Conservation (phyloP, 1,284 basidiomycete genomes). For the Neolentinus lepideus region DNA sequence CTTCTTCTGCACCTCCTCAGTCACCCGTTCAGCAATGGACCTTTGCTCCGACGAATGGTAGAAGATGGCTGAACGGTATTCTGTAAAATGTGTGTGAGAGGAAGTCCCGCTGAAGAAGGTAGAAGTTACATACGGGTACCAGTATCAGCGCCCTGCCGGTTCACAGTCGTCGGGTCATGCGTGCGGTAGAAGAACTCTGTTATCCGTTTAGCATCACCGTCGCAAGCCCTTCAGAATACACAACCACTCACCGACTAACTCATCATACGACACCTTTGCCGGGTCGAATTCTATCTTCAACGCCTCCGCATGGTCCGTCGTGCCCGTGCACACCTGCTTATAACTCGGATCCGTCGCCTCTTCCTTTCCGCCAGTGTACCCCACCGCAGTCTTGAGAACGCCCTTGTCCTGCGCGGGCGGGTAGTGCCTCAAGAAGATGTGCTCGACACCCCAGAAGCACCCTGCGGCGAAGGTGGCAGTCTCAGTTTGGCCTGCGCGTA, state of each 20-base stretch:
- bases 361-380: conserved; percentile 74
- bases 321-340: conserved; percentile 71
- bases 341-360: conserved; percentile 60
- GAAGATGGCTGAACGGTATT: conserved; percentile 95
- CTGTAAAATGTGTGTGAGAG: conserved; percentile 27
- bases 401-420: conserved; percentile 60
- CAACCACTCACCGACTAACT: conserved; percentile 64
- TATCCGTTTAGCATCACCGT: neutral
- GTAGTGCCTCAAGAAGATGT: conserved; percentile 81
- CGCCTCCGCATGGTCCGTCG: conserved; percentile 89
- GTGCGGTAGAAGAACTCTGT: conserved; percentile 91
- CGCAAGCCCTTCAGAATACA: conserved; percentile 2
- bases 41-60: conserved; percentile 74
- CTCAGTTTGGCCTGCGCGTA: conserved; percentile 28
- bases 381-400: conserved; percentile 66
- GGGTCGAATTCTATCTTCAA: conserved; percentile 85
- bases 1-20: conserved; percentile 79
- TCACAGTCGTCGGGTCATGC: conserved; percentile 86
- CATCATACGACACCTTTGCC: conserved; percentile 66
- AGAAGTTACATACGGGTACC: conserved; percentile 62
- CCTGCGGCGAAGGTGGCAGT: conserved; percentile 74
- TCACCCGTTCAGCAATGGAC: conserved; percentile 71
- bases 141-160: conserved; percentile 71
- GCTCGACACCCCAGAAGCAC: conserved; percentile 78
- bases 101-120: neutral